Evolutionary conservation across 768 basidiomycete species (phyloP).

Genomic region (Rossbeevera mucosa): DNA sequence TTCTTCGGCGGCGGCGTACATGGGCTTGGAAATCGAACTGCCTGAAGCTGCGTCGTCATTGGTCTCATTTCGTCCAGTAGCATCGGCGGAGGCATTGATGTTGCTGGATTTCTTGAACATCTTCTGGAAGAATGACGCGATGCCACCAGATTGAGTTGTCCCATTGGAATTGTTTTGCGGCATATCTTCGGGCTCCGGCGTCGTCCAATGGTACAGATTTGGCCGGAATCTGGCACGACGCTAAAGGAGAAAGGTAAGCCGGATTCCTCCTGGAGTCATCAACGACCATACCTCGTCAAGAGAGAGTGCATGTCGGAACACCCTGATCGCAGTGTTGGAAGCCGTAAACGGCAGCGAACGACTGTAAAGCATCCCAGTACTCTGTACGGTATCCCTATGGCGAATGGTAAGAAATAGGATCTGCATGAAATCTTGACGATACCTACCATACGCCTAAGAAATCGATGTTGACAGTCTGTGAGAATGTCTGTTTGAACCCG

Average conservation of each 20-base stretch:
- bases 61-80: neutral
- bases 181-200: constrained; percentile 1
- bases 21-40: neutral
- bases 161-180: neutral
- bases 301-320: constrained; percentile 72
- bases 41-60: neutral
- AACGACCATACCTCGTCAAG: constrained; percentile 59
- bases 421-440: neutral
- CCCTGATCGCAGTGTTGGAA: constrained; percentile 57
- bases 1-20: neutral
- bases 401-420: constrained; percentile 2
- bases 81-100: neutral
- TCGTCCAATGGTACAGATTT: constrained; percentile 51
- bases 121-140: neutral
- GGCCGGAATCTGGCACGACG: constrained; percentile 64
- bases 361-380: constrained; percentile 62
- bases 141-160: neutral
- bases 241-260: constrained; percentile 32
- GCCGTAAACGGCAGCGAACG: constrained; percentile 64
- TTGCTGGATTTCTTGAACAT: neutral
- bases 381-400: constrained; percentile 72
- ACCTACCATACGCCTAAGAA: constrained; percentile 76
- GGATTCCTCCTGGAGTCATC: neutral
- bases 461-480: constrained; percentile 61
- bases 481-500: constrained; percentile 73